phyloP scores from a whole-genome alignment of 345 rosid genomes.

The Eucalyptus microcorys region DNA sequence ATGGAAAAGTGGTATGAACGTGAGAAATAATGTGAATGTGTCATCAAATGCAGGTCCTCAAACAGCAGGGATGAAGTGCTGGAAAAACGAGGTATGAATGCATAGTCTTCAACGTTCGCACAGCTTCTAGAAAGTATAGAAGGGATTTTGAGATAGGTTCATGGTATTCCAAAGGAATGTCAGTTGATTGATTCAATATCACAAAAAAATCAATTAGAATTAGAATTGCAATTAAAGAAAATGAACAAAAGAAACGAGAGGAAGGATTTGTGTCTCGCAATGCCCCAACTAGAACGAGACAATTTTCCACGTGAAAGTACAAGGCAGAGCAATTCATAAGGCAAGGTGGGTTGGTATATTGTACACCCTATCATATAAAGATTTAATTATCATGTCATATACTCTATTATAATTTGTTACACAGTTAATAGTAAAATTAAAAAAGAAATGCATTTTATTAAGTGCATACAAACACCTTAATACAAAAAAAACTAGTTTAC shows the following conservation, averaged over 20 bases:
- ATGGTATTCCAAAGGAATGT: background rate
- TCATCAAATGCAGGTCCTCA: background rate
- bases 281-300: background rate
- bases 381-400: too few species aligned
- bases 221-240: background rate
- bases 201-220: too few species aligned
- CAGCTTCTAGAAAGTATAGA: background rate
- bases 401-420: background rate
- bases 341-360: background rate
- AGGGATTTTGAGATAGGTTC: background rate
- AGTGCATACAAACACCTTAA: background rate
- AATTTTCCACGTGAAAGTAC: background rate
- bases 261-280: background rate
- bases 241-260: background rate
- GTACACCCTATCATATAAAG: background rate
- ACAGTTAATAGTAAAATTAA: too few species aligned
- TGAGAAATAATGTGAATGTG: background rate
- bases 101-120: background rate
- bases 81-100: background rate
- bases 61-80: background rate
- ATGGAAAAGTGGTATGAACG: background rate
- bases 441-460: too few species aligned
- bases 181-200: background rate
- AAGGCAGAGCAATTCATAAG: background rate
- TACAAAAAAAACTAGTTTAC: too few species aligned